Percentiles rank a stretch among this genome's conserved stretches.
These are phyloP conservation scores for Trichosphaerium sp. DNA, from an alignment of 78 protist genomes.

Conservation along the genomic window DNA sequence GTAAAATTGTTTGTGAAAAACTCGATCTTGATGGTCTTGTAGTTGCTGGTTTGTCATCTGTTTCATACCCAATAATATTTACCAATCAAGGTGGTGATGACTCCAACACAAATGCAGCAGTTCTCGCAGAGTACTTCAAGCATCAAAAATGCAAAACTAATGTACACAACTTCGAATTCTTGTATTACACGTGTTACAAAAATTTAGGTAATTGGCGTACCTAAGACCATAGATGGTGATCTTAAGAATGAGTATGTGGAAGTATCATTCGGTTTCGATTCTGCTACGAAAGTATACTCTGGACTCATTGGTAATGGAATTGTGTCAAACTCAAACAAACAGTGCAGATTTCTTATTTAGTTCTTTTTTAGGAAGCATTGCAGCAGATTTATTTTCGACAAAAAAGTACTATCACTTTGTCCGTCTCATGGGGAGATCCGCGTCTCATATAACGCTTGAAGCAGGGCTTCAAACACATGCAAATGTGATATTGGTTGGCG, in stretches of 20 bases:
- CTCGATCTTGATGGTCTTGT: too few relatives aligned
- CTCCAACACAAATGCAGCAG: constrained; percentile 54
- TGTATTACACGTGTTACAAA: too few relatives aligned
- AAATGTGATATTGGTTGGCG: constrained; percentile 17
- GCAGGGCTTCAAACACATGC: constrained; percentile 41
- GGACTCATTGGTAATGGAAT: constrained; percentile 34
- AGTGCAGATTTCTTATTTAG: too few relatives aligned
- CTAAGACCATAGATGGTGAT: constrained; percentile 68
- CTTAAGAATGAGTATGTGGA: constrained; percentile 30
- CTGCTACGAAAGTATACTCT: constrained; percentile 31
- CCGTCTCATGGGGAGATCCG: constrained; percentile 59
- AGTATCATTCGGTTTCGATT: constrained; percentile 53
- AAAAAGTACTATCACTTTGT: constrained; percentile 44
- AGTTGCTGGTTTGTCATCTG: too few relatives aligned
- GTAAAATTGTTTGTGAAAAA: constrained; percentile 3
- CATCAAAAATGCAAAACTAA: neutral
- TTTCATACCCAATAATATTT: constrained; percentile 19
- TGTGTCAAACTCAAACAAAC: too few relatives aligned
- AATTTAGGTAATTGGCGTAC: constrained; percentile 63
- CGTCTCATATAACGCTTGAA: constrained; percentile 56
- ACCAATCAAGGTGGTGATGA: constrained; percentile 60
- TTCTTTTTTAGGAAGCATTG: too few relatives aligned
- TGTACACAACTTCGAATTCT: too few relatives aligned
- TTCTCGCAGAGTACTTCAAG: constrained; percentile 38
- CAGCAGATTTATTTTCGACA: constrained; percentile 22